Conservation (phyloP, 139 green algal genomes). For the Tetradesmus obliquus region DNA sequence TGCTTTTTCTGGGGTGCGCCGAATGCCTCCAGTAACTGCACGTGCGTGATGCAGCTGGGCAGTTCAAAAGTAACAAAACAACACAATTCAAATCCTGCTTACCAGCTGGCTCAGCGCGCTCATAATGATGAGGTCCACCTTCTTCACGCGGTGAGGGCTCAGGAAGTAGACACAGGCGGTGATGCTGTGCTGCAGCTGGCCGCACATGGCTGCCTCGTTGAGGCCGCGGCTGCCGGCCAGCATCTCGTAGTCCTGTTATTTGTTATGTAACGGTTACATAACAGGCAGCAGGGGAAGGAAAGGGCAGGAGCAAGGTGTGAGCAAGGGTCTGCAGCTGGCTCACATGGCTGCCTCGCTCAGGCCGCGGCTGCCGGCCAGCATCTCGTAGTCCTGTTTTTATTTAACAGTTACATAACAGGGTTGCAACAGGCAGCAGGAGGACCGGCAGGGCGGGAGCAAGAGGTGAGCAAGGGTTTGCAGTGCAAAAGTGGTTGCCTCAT, state of each 20-base stretch:
- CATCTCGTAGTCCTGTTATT: conserved; percentile 24
- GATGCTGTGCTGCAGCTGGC: conserved; percentile 49
- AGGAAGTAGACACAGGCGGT: conserved; percentile 39
- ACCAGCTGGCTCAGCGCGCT: conserved; percentile 35
- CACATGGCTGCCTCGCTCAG: conserved; percentile 21
- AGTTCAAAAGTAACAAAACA: not conserved
- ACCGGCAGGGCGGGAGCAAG: not conserved
- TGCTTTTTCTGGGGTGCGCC: too few species aligned
- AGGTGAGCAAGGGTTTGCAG: not conserved
- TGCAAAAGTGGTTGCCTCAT: not conserved
- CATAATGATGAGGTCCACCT: conserved; percentile 42
- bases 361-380: conserved; percentile 17
- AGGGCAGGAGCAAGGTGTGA: not conserved
- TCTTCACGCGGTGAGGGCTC: conserved; percentile 17
- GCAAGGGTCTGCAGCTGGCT: not conserved
- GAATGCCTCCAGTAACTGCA: not conserved
- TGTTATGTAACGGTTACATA: not conserved
- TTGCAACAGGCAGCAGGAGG: not conserved
- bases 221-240: conserved; percentile 13
- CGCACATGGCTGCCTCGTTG: conserved; percentile 1
- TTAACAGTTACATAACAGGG: not conserved
- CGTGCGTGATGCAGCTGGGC: not conserved
- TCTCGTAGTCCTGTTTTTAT: conserved; percentile 38
- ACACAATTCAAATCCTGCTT: not conserved
- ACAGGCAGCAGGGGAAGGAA: not conserved